These are phyloP conservation scores for Filobasidium floriforme DNA, from an alignment of 768 basidiomycete species.

Conservation along the genomic window DNA sequence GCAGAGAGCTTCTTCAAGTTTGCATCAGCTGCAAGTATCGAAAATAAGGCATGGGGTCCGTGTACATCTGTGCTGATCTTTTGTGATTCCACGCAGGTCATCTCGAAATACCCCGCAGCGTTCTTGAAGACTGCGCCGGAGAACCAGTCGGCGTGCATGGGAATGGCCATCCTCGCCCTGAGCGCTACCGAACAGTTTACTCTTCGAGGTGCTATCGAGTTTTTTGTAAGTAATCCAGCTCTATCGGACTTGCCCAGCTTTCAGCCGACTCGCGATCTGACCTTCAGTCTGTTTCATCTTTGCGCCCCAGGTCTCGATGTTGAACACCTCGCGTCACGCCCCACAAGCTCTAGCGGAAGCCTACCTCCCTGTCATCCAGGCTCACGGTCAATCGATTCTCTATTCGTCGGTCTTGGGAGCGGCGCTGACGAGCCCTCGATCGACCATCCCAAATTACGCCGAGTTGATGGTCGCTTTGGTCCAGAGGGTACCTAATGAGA, in stretches of 20 bases:
- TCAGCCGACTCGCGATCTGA: too few relatives aligned
- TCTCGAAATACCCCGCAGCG: slow-evolving; percentile 38
- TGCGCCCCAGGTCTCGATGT: slow-evolving; percentile 11
- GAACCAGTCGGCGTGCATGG: slow-evolving; percentile 61
- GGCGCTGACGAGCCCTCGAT: slow-evolving; percentile 74
- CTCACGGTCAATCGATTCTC: slow-evolving; percentile 52
- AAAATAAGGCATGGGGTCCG: not conserved
- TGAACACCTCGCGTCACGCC: slow-evolving; percentile 21
- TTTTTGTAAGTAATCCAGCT: slow-evolving; percentile 56
- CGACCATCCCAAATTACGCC: slow-evolving; percentile 71
- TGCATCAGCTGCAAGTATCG: slow-evolving; percentile 59
- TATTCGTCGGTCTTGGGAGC: slow-evolving; percentile 69
- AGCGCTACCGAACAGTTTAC: slow-evolving; percentile 76
- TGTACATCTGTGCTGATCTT: not conserved
- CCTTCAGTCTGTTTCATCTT: not conserved
- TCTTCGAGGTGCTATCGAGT: slow-evolving; percentile 69
- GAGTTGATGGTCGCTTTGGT: slow-evolving; percentile 68
- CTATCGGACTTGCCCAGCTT: too few relatives aligned
- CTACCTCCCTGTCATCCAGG: slow-evolving; percentile 51
- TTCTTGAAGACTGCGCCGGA: slow-evolving; percentile 52
- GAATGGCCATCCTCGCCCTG: slow-evolving; percentile 61
- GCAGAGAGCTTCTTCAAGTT: slow-evolving; percentile 82
- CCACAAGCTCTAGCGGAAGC: slow-evolving; percentile 37
- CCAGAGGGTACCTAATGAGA: slow-evolving; percentile 53
- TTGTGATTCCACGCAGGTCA: slow-evolving; percentile 26